Evolutionary conservation across 129 eudicot species (phyloP).

Genomic region (Artemisia annua): DNA sequence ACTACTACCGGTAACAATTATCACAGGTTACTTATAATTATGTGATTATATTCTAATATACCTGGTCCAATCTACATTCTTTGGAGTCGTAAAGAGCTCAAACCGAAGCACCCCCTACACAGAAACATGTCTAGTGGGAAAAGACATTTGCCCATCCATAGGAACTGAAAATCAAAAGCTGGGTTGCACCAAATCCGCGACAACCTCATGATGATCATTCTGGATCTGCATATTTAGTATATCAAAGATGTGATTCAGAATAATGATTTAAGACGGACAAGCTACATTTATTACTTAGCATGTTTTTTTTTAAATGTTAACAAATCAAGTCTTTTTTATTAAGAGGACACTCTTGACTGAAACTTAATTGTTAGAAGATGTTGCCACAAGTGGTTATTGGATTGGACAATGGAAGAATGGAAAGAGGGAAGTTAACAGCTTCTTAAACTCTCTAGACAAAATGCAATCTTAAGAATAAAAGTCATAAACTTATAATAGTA

Average conservation of each 20-base stretch:
- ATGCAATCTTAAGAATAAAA: no score
- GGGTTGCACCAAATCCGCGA: conserved; percentile 93
- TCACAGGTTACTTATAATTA: no score
- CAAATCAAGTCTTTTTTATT: no score
- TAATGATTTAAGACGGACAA: conserved; percentile 6
- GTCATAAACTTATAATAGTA: no score
- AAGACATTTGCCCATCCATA: conserved; percentile 97
- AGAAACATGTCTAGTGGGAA: conserved; percentile 83
- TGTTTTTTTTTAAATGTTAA: not conserved
- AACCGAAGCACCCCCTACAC: conserved; percentile 96
- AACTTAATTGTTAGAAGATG: no score
- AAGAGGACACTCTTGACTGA: no score
- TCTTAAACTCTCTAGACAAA: not conserved
- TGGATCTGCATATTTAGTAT: conserved; percentile 56
- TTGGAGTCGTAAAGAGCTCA: conserved; percentile 91
- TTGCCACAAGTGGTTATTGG: no score
- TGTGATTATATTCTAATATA: conserved; percentile 17
- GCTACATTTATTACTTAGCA: not conserved
- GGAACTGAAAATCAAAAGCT: conserved; percentile 92
- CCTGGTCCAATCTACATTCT: conserved; percentile 91
- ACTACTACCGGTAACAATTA: no score
- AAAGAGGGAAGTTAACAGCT: not conserved
- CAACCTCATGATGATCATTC: conserved; percentile 90
- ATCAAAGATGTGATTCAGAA: not conserved
- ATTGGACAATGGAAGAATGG: no score